These are phyloP conservation scores for Rosa multiflora DNA, from an alignment of 306 rosid species.

Conservation along the genomic window DNA sequence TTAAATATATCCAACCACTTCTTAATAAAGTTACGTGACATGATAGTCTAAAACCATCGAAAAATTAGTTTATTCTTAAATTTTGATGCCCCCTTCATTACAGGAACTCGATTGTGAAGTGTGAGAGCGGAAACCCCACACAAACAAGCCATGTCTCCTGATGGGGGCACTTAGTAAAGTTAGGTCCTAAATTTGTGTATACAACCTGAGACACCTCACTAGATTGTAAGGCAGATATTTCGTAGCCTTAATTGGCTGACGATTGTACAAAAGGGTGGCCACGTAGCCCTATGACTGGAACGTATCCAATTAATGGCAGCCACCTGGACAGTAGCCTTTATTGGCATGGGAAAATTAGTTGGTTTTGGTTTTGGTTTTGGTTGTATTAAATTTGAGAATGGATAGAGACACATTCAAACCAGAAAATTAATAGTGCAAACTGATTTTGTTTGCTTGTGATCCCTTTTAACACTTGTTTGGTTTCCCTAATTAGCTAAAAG, in stretches of 20 bases:
- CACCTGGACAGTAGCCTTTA: constrained; percentile 24
- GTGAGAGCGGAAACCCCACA: background rate
- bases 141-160: background rate
- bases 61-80: background rate
- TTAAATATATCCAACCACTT: background rate
- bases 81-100: background rate
- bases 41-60: too few relatives aligned
- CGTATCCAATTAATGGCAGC: constrained; percentile 15
- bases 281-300: constrained; percentile 19
- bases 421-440: background rate
- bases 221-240: constrained; percentile 3
- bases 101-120: background rate
- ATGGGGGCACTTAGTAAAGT: constrained; percentile 9
- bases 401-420: constrained; percentile 36
- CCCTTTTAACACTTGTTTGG: background rate
- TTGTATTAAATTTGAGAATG: constrained; percentile 9
- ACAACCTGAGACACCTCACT: constrained; percentile 5
- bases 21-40: too few relatives aligned
- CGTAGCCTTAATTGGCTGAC: background rate
- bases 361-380: background rate
- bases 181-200: background rate
- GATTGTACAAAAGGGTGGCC: background rate
- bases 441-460: constrained; percentile 1
- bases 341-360: background rate
- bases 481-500: background rate